Evolutionary conservation across 2,329 filamentous ascomycete species (phyloP).

Genomic region (Plectosphaerella plurivora): DNA sequence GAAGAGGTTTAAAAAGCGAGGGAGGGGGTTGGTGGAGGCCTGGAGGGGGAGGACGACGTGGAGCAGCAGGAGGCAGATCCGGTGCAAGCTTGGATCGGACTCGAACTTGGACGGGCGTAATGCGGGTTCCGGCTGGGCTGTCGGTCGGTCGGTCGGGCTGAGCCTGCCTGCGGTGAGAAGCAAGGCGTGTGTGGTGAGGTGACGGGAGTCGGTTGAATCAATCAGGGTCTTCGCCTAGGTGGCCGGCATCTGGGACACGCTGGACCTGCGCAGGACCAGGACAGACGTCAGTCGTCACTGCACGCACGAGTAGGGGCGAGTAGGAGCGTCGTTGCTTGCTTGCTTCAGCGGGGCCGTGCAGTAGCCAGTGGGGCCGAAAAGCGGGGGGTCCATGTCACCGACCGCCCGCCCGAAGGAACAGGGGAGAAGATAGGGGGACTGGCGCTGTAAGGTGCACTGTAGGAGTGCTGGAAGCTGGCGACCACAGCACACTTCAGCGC

Average conservation of each 20-base stretch:
- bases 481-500: too few relatives aligned
- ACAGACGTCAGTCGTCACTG: background rate
- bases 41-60: constrained; percentile 1
- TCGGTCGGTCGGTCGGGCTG: too few relatives aligned
- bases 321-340: background rate
- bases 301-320: background rate
- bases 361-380: background rate
- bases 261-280: background rate
- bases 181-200: background rate
- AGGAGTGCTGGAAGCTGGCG: too few relatives aligned
- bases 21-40: constrained; percentile 5
- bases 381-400: background rate
- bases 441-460: too few relatives aligned
- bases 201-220: background rate
- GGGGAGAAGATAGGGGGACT: too few relatives aligned
- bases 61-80: background rate
- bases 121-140: too few relatives aligned
- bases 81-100: too few relatives aligned
- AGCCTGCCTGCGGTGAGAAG: background rate
- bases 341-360: background rate
- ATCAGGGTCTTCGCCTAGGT: constrained; percentile 1
- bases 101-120: too few relatives aligned
- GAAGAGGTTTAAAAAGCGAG: constrained; percentile 20
- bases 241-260: constrained; percentile 2
- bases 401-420: too few relatives aligned